A percentile compares a stretch with the other conserved stretches of the same genome.
phyloP scores from a whole-genome alignment of 73 alveolate genomes.

The Tetrahymena borealis region DNA sequence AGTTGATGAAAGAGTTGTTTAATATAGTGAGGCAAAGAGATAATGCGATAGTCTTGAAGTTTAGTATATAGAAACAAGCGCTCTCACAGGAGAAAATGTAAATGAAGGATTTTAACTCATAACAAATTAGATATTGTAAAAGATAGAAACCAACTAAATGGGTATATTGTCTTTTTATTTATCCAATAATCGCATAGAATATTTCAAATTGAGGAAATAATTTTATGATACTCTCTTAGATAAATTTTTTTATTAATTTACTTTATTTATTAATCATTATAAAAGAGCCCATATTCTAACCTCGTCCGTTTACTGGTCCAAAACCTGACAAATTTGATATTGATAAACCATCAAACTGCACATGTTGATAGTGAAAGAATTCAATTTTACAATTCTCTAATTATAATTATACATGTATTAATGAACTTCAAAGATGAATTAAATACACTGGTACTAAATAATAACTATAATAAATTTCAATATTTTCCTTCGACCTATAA shows the following conservation, averaged over 20 bases:
- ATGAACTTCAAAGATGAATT: not conserved
- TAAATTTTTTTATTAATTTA: not conserved
- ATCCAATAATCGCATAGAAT: too few species aligned
- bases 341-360: not conserved
- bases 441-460: too few species aligned
- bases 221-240: not conserved
- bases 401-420: too few species aligned
- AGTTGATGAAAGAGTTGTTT: not conserved
- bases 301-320: not conserved
- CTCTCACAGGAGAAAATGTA: conserved; percentile 64
- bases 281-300: not conserved
- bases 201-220: not conserved
- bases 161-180: not conserved
- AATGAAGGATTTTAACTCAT: conserved; percentile 47
- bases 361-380: not conserved
- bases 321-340: not conserved
- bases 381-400: not conserved
- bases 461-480: too few species aligned
- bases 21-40: not conserved
- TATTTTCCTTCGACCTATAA: too few species aligned
- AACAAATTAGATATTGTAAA: conserved; percentile 39
- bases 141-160: conserved; percentile 25
- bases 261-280: not conserved
- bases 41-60: not conserved
- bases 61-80: conserved; percentile 52